Evolutionary conservation across 2,329 filamentous ascomycete genomes (phyloP), one percentile per base, ranked within the genome.

Genomic region (Aurifilum marmelostoma): DNA sequence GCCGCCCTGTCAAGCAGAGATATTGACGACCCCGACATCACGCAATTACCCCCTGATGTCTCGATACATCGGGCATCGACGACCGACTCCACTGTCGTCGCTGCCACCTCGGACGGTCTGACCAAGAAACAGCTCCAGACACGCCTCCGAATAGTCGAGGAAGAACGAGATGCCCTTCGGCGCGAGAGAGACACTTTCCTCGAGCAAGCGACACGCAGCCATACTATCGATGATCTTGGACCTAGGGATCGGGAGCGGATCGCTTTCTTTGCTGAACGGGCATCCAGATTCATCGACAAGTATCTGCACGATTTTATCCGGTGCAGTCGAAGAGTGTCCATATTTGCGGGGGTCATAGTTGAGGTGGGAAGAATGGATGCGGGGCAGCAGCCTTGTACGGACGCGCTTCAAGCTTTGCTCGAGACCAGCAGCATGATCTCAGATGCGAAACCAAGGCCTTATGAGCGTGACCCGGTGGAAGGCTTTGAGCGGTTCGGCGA

Each of bases 101-200:
- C 32, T 8, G 56, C 29, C 56, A 11, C 56, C 3, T 21, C 29
- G 1, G 56, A 59, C 1, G 21, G 14, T n/a, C n/a, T 29, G 16
- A 63, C 61, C 24, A 50, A 29, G 8, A 16, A 63, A 47, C 61
- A 63, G 39, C 39, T 63, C 7, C 39, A 24, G 61, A 32, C 61
- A 32, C 37, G 61, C 37, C 61, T 63, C 16, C 41, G 61, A 16
- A 50, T 27, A 14, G 27, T 29, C 4, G 27, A 47, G 27, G 41
- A 50, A 21, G 39, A 63, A 27, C 39, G 39, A 14, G 41, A 29
- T 29, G 61, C 61, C 8, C 27, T 43, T 3, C 39, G n/a, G 21
- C 39, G 24, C 16, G 39, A 63, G 39, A 43, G 37, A 32, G 61
- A 47, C 61, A 34, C 11, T 3, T 21, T 47, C 41, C 27, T 32